A percentile compares a stretch with the other conserved stretches of the same genome.
These are phyloP conservation scores for Trametes polyzona DNA, from an alignment of 1,284 basidiomycete species.

Conservation along the genomic window DNA sequence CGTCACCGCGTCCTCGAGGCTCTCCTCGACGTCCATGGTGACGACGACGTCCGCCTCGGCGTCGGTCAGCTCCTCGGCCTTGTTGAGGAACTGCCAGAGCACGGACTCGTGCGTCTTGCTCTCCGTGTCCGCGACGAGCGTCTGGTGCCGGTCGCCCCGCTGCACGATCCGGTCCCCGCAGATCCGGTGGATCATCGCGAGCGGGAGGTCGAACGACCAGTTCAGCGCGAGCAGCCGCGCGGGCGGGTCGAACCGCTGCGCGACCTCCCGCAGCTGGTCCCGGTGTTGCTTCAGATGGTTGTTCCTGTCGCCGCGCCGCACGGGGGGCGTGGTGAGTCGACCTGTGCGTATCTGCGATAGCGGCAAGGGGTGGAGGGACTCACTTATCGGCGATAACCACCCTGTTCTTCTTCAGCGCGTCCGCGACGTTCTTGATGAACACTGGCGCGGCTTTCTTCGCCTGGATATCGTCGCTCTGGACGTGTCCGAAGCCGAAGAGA, in stretches of 20 bases:
- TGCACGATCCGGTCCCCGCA: constrained; percentile 74
- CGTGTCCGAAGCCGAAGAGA: constrained; percentile 86
- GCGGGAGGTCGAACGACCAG: constrained; percentile 69
- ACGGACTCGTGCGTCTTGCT: constrained; percentile 76
- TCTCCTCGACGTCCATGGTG: constrained; percentile 63
- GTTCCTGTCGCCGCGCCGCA: constrained; percentile 58
- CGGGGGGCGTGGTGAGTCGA: not conserved
- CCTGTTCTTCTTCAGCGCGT: constrained; percentile 63
- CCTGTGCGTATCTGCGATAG: not conserved
- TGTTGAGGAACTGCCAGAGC: constrained; percentile 78
- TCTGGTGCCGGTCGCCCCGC: constrained; percentile 87
- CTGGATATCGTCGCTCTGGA: constrained; percentile 90
- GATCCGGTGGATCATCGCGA: constrained; percentile 66
- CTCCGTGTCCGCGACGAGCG: constrained; percentile 62
- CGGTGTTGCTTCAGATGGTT: constrained; percentile 88
- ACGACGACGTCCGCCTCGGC: constrained; percentile 69
- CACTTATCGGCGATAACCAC: constrained; percentile 93
- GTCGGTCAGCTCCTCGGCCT: constrained; percentile 67
- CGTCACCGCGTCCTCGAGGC: constrained; percentile 57
- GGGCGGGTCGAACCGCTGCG: constrained; percentile 46
- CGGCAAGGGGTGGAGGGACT: constrained; percentile 26
- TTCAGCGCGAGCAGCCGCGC: constrained; percentile 80
- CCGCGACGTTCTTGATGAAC: constrained; percentile 80
- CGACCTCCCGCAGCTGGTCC: constrained; percentile 61
- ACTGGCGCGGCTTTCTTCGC: constrained; percentile 77